Base-by-base conservation (phyloP, 2,329 filamentous ascomycete genomes). In the Diaporthe sp. region DNA sequence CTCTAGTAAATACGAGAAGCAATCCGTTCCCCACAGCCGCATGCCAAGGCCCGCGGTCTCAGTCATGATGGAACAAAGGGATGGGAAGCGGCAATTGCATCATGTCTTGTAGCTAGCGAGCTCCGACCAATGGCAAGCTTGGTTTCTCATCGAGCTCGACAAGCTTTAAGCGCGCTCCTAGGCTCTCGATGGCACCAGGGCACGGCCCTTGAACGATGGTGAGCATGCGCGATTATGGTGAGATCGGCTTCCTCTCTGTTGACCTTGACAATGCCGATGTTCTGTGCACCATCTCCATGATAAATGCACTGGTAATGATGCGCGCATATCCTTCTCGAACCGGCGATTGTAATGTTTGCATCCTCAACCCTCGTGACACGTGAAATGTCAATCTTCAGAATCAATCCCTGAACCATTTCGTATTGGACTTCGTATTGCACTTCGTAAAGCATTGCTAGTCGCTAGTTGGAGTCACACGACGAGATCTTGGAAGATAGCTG, bases 1-100 rank as follows among this genome's bases (percentile, higher is more conserved):
- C 35, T 39, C 47, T 39, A 53, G 32, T 53, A 47, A n/a, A 68
- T 39, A 51, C 63, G 44, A 51, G 63, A 37, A 51, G 19, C 22
- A 15, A 27, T 25, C 44, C 27, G 15, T 22, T 12, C 30, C 13
- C 30, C 9, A 37, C 63, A 70, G 51, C 51, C 68, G 37, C 51
- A 70, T 51, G 51, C 37, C 68, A 59, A 70, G 68, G 68, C 51
- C 27, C 32, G 55, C 19, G 51, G 55, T 70, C 19, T 32, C 15
- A 39, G 55, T 44, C n/a, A 22, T 59, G 63, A 25, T 53, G 47
- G 59, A 53, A 59, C 42, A 70, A 70, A 70, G 68, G 68, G 68
- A 70, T 70, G 51, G 50, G 10, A 7, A 55, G 32, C 35, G 17
- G 51, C 17, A 19, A 44, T 59, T 59, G 50, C 51, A 56, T 70